These are phyloP conservation scores for Singerocomus inundabilis DNA, from an alignment of 1,284 basidiomycete genomes.

Conservation along the genomic window DNA sequence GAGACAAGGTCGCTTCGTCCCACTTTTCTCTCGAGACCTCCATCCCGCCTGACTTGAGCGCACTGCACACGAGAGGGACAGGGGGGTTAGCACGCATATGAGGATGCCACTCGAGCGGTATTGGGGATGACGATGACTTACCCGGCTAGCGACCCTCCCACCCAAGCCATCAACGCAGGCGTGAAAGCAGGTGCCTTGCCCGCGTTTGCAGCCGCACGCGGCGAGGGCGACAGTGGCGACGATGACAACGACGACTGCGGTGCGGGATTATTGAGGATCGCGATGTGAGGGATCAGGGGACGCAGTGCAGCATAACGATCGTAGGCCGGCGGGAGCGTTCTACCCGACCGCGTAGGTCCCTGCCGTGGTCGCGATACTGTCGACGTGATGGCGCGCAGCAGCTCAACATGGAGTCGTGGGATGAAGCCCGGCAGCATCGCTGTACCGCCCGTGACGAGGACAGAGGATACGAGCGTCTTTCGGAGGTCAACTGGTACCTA, in stretches of 20 bases:
- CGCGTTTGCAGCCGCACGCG: slow-evolving; percentile 52
- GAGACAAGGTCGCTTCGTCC: slow-evolving; percentile 63
- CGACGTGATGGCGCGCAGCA: slow-evolving; percentile 60
- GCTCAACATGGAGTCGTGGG: slow-evolving; percentile 75
- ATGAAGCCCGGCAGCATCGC: slow-evolving; percentile 92
- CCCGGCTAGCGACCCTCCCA: slow-evolving; percentile 93
- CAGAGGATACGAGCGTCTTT: slow-evolving; percentile 73
- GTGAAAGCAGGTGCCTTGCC: slow-evolving; percentile 86
- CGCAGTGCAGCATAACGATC: slow-evolving; percentile 75
- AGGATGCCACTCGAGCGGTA: background rate
- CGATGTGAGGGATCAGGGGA: slow-evolving; percentile 66
- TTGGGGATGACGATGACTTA: slow-evolving; percentile 41
- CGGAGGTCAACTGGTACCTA: slow-evolving; percentile 90
- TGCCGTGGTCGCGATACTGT: slow-evolving; percentile 32
- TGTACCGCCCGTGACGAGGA: slow-evolving; percentile 87
- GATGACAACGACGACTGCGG: slow-evolving; percentile 40
- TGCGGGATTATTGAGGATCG: slow-evolving; percentile 82
- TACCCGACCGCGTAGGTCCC: slow-evolving; percentile 37
- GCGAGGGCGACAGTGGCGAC: no score
- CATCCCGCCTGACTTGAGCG: slow-evolving; percentile 80
- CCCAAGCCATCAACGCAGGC: slow-evolving; percentile 80
- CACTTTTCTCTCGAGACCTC: slow-evolving; percentile 83
- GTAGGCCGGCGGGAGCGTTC: slow-evolving; percentile 47
- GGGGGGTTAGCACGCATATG: no score
- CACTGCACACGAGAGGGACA: slow-evolving; percentile 35